A percentile compares a stretch with the other conserved stretches of the same genome.
phyloP scores from a whole-genome alignment of 2,329 filamentous ascomycete genomes.

The Anthostomella pinea region DNA sequence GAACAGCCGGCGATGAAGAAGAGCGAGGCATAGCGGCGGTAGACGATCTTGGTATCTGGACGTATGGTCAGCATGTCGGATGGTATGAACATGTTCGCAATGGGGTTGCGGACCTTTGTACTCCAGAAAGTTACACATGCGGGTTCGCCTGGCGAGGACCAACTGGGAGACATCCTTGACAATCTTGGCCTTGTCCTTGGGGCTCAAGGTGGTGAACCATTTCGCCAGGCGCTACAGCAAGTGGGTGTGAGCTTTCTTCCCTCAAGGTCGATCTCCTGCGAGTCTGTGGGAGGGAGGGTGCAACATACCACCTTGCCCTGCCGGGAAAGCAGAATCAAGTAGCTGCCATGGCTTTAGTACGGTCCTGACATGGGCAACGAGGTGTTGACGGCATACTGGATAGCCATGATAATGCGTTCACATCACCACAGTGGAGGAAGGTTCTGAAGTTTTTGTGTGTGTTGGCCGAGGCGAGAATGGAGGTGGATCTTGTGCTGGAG shows the following conservation, averaged over 20 bases:
- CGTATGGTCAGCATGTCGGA: conserved; percentile 14
- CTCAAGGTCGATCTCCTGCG: too few relatives aligned
- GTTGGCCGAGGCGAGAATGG: conserved; percentile 4
- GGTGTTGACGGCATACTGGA: conserved; percentile 41
- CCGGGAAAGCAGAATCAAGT: conserved; percentile 93
- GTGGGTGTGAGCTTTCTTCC: conserved; percentile 14
- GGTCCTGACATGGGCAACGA: conserved; percentile 5
- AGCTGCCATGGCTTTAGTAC: conserved; percentile 54
- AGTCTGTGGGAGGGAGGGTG: conserved; percentile 30
- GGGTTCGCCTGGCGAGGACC: conserved; percentile 88
- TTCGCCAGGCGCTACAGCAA: conserved; percentile 85
- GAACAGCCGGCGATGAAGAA: conserved; percentile 99
- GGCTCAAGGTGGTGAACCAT: conserved; percentile 98
- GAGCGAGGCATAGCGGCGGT: conserved; percentile 95
- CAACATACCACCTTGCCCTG: conserved; percentile 96
- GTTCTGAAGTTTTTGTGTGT: conserved; percentile 3
- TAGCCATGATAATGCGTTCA: conserved; percentile 43
- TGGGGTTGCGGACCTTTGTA: conserved; percentile 74
- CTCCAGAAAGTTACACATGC: conserved; percentile 99
- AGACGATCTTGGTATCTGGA: conserved; percentile 95
- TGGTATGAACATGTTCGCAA: conserved; percentile 3
- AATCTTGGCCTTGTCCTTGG: conserved; percentile 99
- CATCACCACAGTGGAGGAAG: conserved; percentile 23
- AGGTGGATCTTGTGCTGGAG: conserved; percentile 1
- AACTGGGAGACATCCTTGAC: conserved; percentile 99